Evolutionary conservation across 2,329 filamentous ascomycete species (phyloP), one percentile per base, ranked within the genome.

Genomic region (Aspergillus thermomutatus): DNA sequence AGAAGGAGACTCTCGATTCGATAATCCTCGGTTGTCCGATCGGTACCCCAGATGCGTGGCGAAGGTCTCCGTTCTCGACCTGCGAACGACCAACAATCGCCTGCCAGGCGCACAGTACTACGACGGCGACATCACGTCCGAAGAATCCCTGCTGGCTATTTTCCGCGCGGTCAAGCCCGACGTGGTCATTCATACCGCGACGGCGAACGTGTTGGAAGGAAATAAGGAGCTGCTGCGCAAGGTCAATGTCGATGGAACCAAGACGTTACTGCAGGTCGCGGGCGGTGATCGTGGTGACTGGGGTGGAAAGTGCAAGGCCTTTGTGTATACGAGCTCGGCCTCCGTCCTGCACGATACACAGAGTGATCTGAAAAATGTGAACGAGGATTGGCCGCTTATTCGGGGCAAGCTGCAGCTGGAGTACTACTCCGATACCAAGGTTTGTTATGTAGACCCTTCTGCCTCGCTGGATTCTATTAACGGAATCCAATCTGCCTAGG

Each of bases 391-490:
- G 82, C 91, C 91, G 27, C 82, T 89, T 50, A 87, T 94, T 52
- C 82, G 85, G 49, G 90, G 90, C 31, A 82, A 83, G 58, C 76
- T 85, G 64, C 87, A 92, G 75, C 80, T 80, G 54, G 89, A 92
- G 74, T 91, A 91, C 75, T 97, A 97, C 75, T 92, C 92, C 28
- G 87, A 92, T 76, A 95, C 91, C 14, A 97, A 97, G 85, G 90
- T 89, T 63, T 56, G 68, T 59, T 47, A n/a, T 50, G 34, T 23
- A 25, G n/a, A 3, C 47, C 2, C n/a, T 17, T 47, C 48, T 40
- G 9, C 48, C 25, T 14, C 31, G 40, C 50, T 14, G 4, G 21
- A 21, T 19, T 40, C 23, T 31, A 17, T 7, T 49, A n/a, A 50
- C 52, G 50, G 57, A 25, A 17, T 17, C 80, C 25, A 28, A 11